Evolutionary conservation across 371 early-diverging fungal genomes (phyloP).

Genomic region (Thermomucor indicae-seudaticae): DNA sequence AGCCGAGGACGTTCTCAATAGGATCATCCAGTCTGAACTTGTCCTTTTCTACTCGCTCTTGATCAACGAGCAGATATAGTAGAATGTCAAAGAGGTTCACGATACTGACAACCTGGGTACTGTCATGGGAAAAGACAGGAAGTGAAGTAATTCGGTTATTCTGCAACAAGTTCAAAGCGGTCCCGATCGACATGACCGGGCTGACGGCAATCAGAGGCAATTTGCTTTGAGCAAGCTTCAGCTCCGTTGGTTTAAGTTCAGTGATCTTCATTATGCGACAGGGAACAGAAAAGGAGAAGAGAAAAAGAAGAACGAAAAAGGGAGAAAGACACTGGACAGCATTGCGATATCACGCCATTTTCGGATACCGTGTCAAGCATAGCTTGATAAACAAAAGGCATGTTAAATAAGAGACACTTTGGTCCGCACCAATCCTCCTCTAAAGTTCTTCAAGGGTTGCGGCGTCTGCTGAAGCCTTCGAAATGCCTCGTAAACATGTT

Average conservation of each 20-base stretch:
- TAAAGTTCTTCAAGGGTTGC: slow-evolving; percentile 71
- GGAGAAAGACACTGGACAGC: no score
- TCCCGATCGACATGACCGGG: slow-evolving; percentile 44
- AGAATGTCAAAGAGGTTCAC: slow-evolving; percentile 55
- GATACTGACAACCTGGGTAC: slow-evolving; percentile 49
- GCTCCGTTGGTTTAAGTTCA: slow-evolving; percentile 28
- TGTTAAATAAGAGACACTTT: slow-evolving; percentile 72
- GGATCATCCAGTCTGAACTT: slow-evolving; percentile 34
- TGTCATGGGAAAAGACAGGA: slow-evolving; percentile 55
- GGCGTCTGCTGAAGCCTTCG: slow-evolving; percentile 70
- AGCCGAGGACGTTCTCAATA: slow-evolving; percentile 52
- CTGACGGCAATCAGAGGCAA: slow-evolving; percentile 44
- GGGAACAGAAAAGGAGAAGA: background rate
- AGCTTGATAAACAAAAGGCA: no score
- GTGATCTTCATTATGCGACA: slow-evolving; percentile 12
- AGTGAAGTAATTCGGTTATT: slow-evolving; percentile 48
- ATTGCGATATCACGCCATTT: no score
- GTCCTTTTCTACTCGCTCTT: slow-evolving; percentile 30
- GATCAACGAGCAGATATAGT: slow-evolving; percentile 33
- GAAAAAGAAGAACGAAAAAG: background rate
- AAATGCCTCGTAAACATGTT: slow-evolving; percentile 92
- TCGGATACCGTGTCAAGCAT: no score
- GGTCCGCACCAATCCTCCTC: slow-evolving; percentile 74
- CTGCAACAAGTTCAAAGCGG: slow-evolving; percentile 43
- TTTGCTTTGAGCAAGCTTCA: slow-evolving; percentile 31